phyloP scores from a whole-genome alignment of 306 rosid genomes.

The Prunus kanzakura region DNA sequence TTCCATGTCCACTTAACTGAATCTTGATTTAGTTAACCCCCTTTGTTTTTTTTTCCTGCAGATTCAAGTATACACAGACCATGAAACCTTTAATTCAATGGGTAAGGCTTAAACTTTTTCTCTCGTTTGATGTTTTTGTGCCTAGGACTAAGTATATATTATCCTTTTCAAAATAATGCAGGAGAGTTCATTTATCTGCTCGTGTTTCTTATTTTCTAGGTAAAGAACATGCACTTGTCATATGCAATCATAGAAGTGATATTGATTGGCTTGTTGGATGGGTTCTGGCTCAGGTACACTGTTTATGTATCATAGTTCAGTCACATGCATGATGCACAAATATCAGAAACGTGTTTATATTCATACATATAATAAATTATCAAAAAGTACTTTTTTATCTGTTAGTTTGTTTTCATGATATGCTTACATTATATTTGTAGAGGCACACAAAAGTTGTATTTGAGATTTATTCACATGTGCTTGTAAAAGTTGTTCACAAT shows the following conservation, averaged over 20 bases:
- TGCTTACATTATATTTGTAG: not conserved
- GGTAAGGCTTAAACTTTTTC: constrained; percentile 50
- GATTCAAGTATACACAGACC: constrained; percentile 70
- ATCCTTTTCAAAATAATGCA: not conserved
- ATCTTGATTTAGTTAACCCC: constrained; percentile 27
- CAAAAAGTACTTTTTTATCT: not conserved
- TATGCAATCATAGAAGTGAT: constrained; percentile 86
- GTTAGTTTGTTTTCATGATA: not conserved
- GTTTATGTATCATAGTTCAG: constrained; percentile 21
- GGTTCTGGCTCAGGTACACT: constrained; percentile 82
- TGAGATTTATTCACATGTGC: not conserved
- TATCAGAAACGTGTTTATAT: not conserved
- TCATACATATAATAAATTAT: not conserved
- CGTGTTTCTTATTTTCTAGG: constrained; percentile 49
- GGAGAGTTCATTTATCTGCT: constrained; percentile 13
- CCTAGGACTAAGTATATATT: constrained; percentile 2
- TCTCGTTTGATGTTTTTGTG: constrained; percentile 13
- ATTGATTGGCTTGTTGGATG: constrained; percentile 98
- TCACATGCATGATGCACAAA: constrained; percentile 11
- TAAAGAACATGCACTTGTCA: constrained; percentile 83
- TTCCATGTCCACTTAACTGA: not conserved
- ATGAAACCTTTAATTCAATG: constrained; percentile 64
- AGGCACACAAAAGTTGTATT: not conserved
- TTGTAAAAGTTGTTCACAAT: not conserved
- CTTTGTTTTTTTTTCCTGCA: constrained; percentile 23